Evolutionary conservation across 306 rosid species (phyloP), one percentile per base, ranked within the genome.

Genomic region (Heteromeles arbutifolia): DNA sequence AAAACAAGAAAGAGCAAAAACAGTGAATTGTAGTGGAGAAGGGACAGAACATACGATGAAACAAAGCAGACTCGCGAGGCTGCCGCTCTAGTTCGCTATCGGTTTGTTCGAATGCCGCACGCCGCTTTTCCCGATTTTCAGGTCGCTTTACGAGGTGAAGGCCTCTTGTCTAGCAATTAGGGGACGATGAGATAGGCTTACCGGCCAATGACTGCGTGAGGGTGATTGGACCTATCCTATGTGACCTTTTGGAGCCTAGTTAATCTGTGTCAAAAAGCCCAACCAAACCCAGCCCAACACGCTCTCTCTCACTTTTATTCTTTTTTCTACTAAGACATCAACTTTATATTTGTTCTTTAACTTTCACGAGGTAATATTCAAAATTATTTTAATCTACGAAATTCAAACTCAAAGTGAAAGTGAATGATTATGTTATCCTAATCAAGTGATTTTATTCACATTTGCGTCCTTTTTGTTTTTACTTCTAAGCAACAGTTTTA

Each of bases 71-170:
- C 65, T 75, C 72, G 52, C 78, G 72, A 65, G 72, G 37, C 31
- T 67, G 41, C 41, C 8, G 80, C 58, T 76, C 67, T 76, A 48
- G n/a, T 54, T 50, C 37, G 29, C 59, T 25, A 32, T 5, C 32
- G 70, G 76, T 78, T 70, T 54, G 81, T 15, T 50, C 1, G 24
- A 70, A 59, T 69, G 75, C 69, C 70, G 58, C 75, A 45, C 53
- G 65, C 61, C 43, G 53, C 76, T 22, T 56, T 72, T 17, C 61
- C 43, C 5, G 26, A 34, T 34, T 56, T 56, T 56, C 53, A 34
- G 75, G 50, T 72, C 17, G 50, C 65, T 54, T 52, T 31, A 22
- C 29, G 45, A 8, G 12, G 69, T 8, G 45, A 28, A 29, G 24
- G 67, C 43, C 48, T 21, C 13, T 64, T 65, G 68, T 64, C 24